Evolutionary conservation across 805 yeast genomes (phyloP).

Genomic region (Geotrichum ghanense): DNA sequence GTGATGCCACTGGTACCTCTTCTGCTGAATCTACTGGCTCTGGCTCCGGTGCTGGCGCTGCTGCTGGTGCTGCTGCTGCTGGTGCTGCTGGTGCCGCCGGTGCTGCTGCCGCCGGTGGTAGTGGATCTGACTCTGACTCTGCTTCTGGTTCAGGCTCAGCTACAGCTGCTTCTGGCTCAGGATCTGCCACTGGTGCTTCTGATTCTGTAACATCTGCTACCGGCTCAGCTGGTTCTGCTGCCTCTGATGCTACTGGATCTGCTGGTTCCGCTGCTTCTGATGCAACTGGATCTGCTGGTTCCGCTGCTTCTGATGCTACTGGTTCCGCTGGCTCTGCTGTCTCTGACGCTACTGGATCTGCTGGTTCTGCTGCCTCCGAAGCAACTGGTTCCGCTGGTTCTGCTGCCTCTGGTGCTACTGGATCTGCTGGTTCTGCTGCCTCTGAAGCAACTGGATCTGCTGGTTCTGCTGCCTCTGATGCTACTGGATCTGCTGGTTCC

Average conservation of each 20-base stretch:
- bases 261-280: slow-evolving; percentile 3
- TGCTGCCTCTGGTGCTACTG: slow-evolving; percentile 2
- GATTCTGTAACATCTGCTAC: slow-evolving; percentile 1
- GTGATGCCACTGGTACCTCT: slow-evolving; percentile 1
- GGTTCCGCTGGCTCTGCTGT: slow-evolving; percentile 7
- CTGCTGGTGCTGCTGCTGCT: slow-evolving; percentile 8
- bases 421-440: too few species aligned
- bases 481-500: neutral
- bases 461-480: too few species aligned
- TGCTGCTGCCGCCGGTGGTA: slow-evolving; percentile 6
- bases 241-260: neutral
- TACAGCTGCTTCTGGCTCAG: slow-evolving; percentile 2
- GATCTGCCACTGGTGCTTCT: neutral
- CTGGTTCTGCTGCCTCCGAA: slow-evolving; percentile 3
- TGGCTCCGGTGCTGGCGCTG: slow-evolving; percentile 4
- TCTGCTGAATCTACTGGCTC: slow-evolving; percentile 1
- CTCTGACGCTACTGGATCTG: slow-evolving; percentile 5
- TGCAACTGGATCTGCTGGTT: slow-evolving; percentile 4
- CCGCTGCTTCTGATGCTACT: slow-evolving; percentile 7
- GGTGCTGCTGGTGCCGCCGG: slow-evolving; percentile 7
- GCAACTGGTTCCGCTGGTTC: slow-evolving; percentile 6
- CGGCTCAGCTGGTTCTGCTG: slow-evolving; percentile 3
- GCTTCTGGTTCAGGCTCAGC: slow-evolving; percentile 2
- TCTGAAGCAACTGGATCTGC: slow-evolving; percentile 4
- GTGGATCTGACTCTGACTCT: slow-evolving; percentile 5